Conservation (phyloP, 2,329 filamentous ascomycete species). For the Seiridium unicorne region DNA sequence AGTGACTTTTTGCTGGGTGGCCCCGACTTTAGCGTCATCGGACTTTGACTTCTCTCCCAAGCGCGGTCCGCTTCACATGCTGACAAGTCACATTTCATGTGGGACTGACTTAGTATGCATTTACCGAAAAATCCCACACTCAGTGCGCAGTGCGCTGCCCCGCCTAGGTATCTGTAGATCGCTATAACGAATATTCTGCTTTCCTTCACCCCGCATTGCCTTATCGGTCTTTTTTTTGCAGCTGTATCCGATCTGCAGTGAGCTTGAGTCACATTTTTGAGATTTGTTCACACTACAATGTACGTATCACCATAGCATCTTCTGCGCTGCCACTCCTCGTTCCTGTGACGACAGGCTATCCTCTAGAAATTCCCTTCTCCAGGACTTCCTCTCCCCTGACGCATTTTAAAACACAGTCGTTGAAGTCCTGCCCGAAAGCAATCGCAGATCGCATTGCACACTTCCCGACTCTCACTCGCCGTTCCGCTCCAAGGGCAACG, state of each 20-base stretch:
- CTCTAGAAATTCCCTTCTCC: background rate
- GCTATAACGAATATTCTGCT: background rate
- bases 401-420: background rate
- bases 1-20: background rate
- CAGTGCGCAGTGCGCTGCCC: background rate
- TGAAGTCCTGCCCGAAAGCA: too few species aligned
- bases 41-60: background rate
- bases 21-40: background rate
- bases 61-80: background rate
- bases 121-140: background rate
- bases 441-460: too few species aligned
- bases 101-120: background rate
- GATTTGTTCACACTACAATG: background rate
- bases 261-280: conserved; percentile 4
- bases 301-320: too few species aligned
- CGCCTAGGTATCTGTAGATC: background rate
- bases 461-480: too few species aligned
- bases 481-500: too few species aligned
- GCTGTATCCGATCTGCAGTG: background rate
- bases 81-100: background rate
- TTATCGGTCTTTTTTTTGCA: background rate
- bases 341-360: too few species aligned
- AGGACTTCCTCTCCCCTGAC: background rate
- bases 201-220: background rate
- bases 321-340: too few species aligned